A percentile compares a stretch with the other conserved stretches of the same genome.
Evolutionary conservation across 352 stramenopile genomes (phyloP).

Genomic region (Pythium graminicola): DNA sequence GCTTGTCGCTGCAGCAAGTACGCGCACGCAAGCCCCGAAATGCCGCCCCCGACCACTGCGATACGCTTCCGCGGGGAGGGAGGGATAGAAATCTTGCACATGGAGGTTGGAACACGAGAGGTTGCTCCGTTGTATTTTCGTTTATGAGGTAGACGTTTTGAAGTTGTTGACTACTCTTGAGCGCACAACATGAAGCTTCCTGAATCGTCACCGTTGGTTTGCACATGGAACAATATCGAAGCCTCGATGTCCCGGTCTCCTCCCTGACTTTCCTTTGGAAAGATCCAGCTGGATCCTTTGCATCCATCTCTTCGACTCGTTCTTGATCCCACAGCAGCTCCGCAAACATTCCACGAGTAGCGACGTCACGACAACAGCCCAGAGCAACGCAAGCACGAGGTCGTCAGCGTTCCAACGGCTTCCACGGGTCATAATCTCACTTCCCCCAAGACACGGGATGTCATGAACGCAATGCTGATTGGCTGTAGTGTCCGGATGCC

Average conservation of each 20-base stretch:
- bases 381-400: too few species aligned
- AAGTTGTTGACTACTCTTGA: neutral
- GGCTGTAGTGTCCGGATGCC: too few species aligned
- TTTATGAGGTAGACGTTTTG: neutral
- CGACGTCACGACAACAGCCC: too few species aligned
- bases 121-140: neutral
- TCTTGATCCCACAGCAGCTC: too few species aligned
- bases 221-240: constrained; percentile 1
- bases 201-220: neutral
- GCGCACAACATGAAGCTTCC: neutral
- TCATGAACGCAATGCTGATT: too few species aligned
- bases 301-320: too few species aligned
- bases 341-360: too few species aligned
- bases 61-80: constrained; percentile 23
- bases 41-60: constrained; percentile 29
- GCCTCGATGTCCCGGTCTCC: neutral
- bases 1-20: constrained; percentile 25
- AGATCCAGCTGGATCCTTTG: too few species aligned
- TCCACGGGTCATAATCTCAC: too few species aligned
- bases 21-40: constrained; percentile 28
- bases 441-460: too few species aligned
- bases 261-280: too few species aligned
- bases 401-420: too few species aligned
- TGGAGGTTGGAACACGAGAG: neutral
- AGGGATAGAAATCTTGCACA: constrained; percentile 10